A percentile compares a stretch with the other conserved stretches of the same genome.
Evolutionary conservation across 2,329 filamentous ascomycete species (phyloP).

Genomic region (Xylaria sp.): DNA sequence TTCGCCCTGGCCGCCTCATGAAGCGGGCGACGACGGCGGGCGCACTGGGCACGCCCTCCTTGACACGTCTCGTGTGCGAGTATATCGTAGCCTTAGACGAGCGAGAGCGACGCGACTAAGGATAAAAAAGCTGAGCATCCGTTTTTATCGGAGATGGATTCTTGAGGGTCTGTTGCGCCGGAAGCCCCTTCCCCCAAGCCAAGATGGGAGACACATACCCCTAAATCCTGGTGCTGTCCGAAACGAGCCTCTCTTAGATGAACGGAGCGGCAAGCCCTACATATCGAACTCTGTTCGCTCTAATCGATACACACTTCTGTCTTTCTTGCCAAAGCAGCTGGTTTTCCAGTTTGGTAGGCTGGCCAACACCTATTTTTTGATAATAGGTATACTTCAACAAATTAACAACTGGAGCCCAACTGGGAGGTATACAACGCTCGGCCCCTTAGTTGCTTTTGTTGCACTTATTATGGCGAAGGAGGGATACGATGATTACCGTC

Average conservation of each 20-base stretch:
- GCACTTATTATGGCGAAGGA: conserved; percentile 87
- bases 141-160: conserved; percentile 55
- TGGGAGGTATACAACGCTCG: conserved; percentile 77
- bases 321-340: conserved; percentile 86
- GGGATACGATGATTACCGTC: conserved; percentile 84
- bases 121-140: conserved; percentile 11
- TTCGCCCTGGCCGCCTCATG: background rate
- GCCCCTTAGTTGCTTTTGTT: conserved; percentile 80
- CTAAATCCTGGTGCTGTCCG: conserved; percentile 50
- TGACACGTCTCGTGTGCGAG: conserved; percentile 8
- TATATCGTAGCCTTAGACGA: conserved; percentile 24
- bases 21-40: background rate
- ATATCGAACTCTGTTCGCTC: conserved; percentile 77
- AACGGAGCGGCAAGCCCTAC: conserved; percentile 62
- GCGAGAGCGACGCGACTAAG: conserved; percentile 22
- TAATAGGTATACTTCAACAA: conserved; percentile 85
- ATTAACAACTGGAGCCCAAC: conserved; percentile 81
- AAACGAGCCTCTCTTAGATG: conserved; percentile 57
- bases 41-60: conserved; percentile 3
- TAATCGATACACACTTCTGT: conserved; percentile 83
- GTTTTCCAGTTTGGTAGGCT: conserved; percentile 88
- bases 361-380: conserved; percentile 88
- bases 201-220: conserved; percentile 71
- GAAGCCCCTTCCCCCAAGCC: conserved; percentile 75
- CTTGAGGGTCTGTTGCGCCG: conserved; percentile 67